phyloP scores from a whole-genome alignment of 176 grass and related monocot species.

The Aegilops tauschii region DNA sequence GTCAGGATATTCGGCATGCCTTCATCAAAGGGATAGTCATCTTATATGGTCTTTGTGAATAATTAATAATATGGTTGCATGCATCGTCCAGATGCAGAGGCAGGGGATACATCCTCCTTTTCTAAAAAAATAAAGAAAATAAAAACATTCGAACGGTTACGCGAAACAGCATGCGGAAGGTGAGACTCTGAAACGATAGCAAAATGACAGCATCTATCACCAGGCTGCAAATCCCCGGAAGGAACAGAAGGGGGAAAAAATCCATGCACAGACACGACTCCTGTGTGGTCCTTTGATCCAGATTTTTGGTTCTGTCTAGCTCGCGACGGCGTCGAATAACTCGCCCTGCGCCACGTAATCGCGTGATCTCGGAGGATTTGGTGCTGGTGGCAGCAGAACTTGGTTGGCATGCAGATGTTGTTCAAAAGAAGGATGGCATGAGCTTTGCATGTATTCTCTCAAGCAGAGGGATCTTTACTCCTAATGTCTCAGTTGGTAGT shows the following conservation, averaged over 20 bases:
- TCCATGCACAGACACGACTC: background rate
- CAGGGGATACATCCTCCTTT: too few relatives aligned
- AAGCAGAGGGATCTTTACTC: background rate
- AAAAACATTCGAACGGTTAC: background rate
- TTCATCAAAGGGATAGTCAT: too few relatives aligned
- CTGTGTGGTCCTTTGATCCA: background rate
- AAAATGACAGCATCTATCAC: background rate
- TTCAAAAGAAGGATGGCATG: background rate
- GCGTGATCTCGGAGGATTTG: background rate
- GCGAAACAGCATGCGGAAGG: background rate
- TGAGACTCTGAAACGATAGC: background rate
- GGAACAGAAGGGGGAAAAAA: background rate
- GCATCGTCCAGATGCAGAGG: too few relatives aligned
- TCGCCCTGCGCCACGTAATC: background rate
- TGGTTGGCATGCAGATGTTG: background rate
- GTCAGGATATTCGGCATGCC: too few relatives aligned
- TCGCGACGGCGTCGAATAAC: background rate
- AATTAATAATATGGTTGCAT: too few relatives aligned
- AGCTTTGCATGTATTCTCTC: background rate
- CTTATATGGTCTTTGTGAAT: too few relatives aligned
- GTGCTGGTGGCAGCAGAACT: too few relatives aligned
- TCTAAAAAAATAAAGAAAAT: too few relatives aligned
- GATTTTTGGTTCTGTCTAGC: background rate
- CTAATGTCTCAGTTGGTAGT: too few relatives aligned
- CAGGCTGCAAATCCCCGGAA: background rate